phyloP scores from a whole-genome alignment of 2,329 filamentous ascomycete genomes.

The Phoma sp. region DNA sequence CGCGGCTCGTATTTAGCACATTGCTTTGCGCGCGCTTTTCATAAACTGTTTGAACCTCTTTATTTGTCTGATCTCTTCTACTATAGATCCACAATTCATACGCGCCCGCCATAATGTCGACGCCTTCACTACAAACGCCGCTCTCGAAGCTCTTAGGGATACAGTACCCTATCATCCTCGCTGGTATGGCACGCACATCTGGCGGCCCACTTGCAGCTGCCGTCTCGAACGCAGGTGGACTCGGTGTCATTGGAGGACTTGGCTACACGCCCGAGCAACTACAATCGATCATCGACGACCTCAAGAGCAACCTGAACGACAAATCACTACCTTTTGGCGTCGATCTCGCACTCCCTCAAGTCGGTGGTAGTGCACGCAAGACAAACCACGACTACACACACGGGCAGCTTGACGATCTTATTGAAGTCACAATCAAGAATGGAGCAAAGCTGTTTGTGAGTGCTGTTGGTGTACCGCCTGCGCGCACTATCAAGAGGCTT shows the following conservation, averaged over 20 bases:
- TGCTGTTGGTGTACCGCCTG: slow-evolving; percentile 86
- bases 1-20: slow-evolving; percentile 16
- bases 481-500: slow-evolving; percentile 73
- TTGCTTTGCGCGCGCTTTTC: slow-evolving; percentile 2
- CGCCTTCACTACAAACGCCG: slow-evolving; percentile 46
- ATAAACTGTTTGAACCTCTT: slow-evolving; percentile 1
- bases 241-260: slow-evolving; percentile 64
- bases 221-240: slow-evolving; percentile 80
- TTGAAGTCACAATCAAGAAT: slow-evolving; percentile 84
- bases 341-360: slow-evolving; percentile 88
- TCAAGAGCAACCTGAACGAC: slow-evolving; percentile 75
- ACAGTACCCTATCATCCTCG: slow-evolving; percentile 86
- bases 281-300: slow-evolving; percentile 81
- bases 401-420: slow-evolving; percentile 85
- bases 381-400: slow-evolving; percentile 97
- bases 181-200: slow-evolving; percentile 87
- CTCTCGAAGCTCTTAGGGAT: slow-evolving; percentile 73
- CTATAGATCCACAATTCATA: neutral
- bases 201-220: slow-evolving; percentile 50
- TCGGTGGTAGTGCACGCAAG: slow-evolving; percentile 82
- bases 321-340: slow-evolving; percentile 84
- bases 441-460: slow-evolving; percentile 86
- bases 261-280: slow-evolving; percentile 70
- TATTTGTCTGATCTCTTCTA: neutral
- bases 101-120: slow-evolving; percentile 35